Percentiles rank a stretch among this genome's conserved stretches.
Conservation (phyloP, 768 basidiomycete genomes). For the Tricholoma terreum region DNA sequence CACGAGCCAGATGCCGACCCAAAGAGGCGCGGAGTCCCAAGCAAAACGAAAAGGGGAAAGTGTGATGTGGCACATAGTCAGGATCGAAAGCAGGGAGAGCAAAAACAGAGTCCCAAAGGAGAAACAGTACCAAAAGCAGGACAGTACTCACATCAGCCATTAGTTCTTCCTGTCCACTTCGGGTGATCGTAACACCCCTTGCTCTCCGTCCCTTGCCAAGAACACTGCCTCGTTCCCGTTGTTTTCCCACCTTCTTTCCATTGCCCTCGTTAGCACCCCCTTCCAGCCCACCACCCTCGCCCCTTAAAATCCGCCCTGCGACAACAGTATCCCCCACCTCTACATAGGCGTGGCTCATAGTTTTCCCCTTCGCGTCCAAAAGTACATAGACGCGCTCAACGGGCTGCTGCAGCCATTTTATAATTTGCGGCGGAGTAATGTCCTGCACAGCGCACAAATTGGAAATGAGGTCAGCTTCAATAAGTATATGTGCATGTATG, state of each 20-base stretch:
- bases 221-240: slow-evolving; percentile 52
- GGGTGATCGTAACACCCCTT: slow-evolving; percentile 79
- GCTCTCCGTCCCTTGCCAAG: slow-evolving; percentile 77
- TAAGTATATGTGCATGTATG: slow-evolving; percentile 1
- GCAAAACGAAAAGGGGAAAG: background rate
- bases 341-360: slow-evolving; percentile 79
- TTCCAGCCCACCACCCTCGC: slow-evolving; percentile 35
- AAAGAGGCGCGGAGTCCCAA: background rate
- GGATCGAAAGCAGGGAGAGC: background rate
- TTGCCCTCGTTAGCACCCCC: slow-evolving; percentile 4
- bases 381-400: slow-evolving; percentile 73
- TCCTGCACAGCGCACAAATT: slow-evolving; percentile 45
- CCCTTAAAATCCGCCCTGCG: slow-evolving; percentile 66
- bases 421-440: slow-evolving; percentile 75
- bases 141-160: slow-evolving; percentile 67
- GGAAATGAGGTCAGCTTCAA: background rate
- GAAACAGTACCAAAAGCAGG: background rate
- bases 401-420: slow-evolving; percentile 67
- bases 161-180: slow-evolving; percentile 75
- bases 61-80: background rate
- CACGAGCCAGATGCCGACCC: background rate
- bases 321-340: slow-evolving; percentile 62
- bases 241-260: slow-evolving; percentile 30
- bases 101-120: no score
- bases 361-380: slow-evolving; percentile 79